Percentiles rank a stretch among this genome's conserved stretches.
phyloP scores from a whole-genome alignment of 2,329 filamentous ascomycete genomes.

The Claviceps pazoutovae region DNA sequence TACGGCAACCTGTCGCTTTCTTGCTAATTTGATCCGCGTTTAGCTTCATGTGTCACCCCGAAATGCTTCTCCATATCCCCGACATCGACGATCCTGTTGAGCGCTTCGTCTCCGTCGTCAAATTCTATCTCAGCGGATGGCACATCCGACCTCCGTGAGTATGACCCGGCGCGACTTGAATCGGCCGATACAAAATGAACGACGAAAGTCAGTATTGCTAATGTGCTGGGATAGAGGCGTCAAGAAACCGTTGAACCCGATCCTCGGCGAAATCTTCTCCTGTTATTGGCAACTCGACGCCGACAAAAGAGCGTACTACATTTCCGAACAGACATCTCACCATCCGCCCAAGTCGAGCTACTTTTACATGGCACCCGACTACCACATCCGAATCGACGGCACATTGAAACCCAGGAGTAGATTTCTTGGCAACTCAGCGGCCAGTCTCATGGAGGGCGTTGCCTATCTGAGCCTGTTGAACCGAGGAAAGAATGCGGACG shows the following conservation, averaged over 20 bases:
- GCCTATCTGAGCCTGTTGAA: constrained; percentile 76
- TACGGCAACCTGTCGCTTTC: neutral
- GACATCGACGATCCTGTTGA: constrained; percentile 76
- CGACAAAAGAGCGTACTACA: constrained; percentile 80
- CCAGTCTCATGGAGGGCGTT: constrained; percentile 95
- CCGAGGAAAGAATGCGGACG: constrained; percentile 47
- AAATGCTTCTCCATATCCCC: constrained; percentile 81
- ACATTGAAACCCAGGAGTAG: constrained; percentile 89
- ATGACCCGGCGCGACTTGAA: neutral
- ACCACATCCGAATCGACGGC: constrained; percentile 89
- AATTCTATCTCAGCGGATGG: constrained; percentile 97
- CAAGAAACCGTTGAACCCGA: constrained; percentile 95
- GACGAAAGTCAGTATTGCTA: neutral
- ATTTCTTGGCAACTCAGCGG: constrained; percentile 92
- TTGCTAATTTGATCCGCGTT: constrained; percentile 2
- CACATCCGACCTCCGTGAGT: constrained; percentile 92
- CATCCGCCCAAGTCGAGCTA: constrained; percentile 98
- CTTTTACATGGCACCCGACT: constrained; percentile 93
- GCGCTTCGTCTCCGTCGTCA: constrained; percentile 88
- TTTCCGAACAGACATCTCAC: constrained; percentile 94
- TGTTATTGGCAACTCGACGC: constrained; percentile 91
- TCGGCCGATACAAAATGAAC: neutral
- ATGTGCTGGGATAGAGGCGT: constrained; percentile 51
- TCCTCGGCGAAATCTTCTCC: constrained; percentile 86
- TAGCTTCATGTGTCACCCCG: constrained; percentile 98